Conservation (phyloP, 148 eudicot species). For the Cornus kousa region DNA sequence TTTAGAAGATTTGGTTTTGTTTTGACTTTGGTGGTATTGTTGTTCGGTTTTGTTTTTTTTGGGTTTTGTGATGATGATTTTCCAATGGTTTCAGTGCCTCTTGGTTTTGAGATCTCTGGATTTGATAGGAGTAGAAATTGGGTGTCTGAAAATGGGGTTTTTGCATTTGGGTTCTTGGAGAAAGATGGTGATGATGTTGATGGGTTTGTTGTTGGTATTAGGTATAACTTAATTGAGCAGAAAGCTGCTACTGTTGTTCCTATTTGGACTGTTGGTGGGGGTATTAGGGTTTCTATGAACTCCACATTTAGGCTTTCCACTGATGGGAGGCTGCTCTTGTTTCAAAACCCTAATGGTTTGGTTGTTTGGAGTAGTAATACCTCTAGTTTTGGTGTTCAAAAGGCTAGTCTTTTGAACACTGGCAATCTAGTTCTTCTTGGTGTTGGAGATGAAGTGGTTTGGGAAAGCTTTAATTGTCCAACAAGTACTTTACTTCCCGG, state of each 20-base stretch:
- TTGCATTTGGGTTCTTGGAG: constrained; percentile 60
- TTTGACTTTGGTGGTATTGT: constrained; percentile 16
- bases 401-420: constrained; percentile 50
- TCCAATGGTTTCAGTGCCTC: constrained; percentile 33
- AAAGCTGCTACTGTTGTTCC: constrained; percentile 43
- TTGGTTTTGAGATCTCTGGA: constrained; percentile 53
- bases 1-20: constrained; percentile 13
- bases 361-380: constrained; percentile 62
- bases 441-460: constrained; percentile 30
- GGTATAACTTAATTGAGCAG: constrained; percentile 41
- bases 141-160: constrained; percentile 63
- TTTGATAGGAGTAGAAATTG: constrained; percentile 32
- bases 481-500: constrained; percentile 53
- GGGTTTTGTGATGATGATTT: constrained; percentile 43
- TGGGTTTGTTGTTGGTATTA: constrained; percentile 49
- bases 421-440: constrained; percentile 57
- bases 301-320: constrained; percentile 45
- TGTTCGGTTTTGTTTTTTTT: constrained; percentile 32
- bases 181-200: constrained; percentile 31
- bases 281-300: constrained; percentile 50
- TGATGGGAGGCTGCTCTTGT: constrained; percentile 53
- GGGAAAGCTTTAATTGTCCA: constrained; percentile 62
- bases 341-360: constrained; percentile 37
- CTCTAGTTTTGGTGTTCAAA: constrained; percentile 51
- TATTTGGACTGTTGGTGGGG: constrained; percentile 68